Conservation (phyloP, 2,329 filamentous ascomycete species). For the Ustulina deusta region DNA sequence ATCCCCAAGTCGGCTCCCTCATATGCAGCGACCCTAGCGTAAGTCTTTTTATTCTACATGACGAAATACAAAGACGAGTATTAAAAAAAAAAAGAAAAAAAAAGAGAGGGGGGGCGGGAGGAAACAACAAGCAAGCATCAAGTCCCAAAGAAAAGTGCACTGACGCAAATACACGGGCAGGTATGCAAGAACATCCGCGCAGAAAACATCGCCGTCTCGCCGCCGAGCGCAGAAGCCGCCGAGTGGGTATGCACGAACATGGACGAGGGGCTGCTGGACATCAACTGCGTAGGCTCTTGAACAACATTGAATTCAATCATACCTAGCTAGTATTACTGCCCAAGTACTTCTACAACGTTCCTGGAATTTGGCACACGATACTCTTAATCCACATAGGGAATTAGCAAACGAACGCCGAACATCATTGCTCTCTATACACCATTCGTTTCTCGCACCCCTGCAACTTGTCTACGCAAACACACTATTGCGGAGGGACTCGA, state of each 20-base stretch:
- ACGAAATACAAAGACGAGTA: neutral
- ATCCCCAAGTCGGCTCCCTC: slow-evolving; percentile 38
- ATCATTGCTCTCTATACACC: too few relatives aligned
- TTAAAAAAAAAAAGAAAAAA: neutral
- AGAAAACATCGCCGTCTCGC: slow-evolving; percentile 33
- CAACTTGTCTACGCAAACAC: too few relatives aligned
- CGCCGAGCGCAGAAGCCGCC: slow-evolving; percentile 30
- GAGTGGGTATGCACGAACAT: slow-evolving; percentile 40
- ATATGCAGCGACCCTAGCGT: slow-evolving; percentile 42
- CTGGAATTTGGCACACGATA: too few relatives aligned
- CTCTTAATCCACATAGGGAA: too few relatives aligned
- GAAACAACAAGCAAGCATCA: neutral
- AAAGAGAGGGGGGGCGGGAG: too few relatives aligned
- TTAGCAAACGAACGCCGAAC: too few relatives aligned
- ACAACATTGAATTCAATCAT: neutral
- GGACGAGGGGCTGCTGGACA: slow-evolving; percentile 33
- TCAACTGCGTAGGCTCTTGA: slow-evolving; percentile 29
- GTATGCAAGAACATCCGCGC: slow-evolving; percentile 39
- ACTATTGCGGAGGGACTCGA: too few relatives aligned
- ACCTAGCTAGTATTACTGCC: too few relatives aligned
- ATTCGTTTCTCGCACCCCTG: too few relatives aligned
- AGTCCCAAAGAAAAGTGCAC: neutral
- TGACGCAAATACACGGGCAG: slow-evolving; percentile 16
- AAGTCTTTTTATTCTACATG: neutral
- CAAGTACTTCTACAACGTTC: too few relatives aligned